Evolutionary conservation across 805 yeast species (phyloP).

Genomic region (Kodamaea hsintzibuensis): DNA sequence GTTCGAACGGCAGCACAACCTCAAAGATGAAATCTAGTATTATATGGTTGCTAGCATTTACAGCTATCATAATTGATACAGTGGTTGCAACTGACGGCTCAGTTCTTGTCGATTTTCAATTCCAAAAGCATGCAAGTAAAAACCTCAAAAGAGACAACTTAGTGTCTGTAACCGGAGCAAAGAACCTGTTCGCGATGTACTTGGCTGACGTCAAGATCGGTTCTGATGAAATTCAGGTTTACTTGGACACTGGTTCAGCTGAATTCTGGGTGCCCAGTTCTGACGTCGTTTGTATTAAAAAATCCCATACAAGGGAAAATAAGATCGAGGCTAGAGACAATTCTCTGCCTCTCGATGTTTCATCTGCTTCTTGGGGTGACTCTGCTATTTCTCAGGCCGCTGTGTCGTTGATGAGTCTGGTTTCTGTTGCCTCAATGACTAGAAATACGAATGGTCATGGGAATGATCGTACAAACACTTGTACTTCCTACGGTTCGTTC

Average conservation of each 20-base stretch:
- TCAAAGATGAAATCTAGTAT: neutral
- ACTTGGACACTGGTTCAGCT: neutral
- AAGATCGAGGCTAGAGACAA: neutral
- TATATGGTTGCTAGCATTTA: neutral
- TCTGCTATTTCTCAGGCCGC: neutral
- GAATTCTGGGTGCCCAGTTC: neutral
- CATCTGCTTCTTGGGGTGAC: neutral
- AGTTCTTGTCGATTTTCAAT: neutral
- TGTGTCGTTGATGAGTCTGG: neutral
- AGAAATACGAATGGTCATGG: too few species aligned
- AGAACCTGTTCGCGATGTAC: neutral
- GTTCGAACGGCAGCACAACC: too few species aligned
- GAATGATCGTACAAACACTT: neutral
- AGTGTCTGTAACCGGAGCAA: neutral
- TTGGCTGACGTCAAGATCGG: neutral
- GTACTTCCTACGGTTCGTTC: neutral
- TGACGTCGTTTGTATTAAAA: neutral
- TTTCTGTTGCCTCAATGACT: neutral
- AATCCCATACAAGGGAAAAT: neutral
- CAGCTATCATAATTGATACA: neutral
- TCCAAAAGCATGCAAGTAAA: neutral
- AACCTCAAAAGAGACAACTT: neutral
- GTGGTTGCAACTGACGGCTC: neutral
- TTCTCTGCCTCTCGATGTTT: too few species aligned
- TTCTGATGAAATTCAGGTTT: neutral